Evolutionary conservation across 495 filamentous ascomycete genomes (phyloP).

Genomic region (Xylaria palmicola): DNA sequence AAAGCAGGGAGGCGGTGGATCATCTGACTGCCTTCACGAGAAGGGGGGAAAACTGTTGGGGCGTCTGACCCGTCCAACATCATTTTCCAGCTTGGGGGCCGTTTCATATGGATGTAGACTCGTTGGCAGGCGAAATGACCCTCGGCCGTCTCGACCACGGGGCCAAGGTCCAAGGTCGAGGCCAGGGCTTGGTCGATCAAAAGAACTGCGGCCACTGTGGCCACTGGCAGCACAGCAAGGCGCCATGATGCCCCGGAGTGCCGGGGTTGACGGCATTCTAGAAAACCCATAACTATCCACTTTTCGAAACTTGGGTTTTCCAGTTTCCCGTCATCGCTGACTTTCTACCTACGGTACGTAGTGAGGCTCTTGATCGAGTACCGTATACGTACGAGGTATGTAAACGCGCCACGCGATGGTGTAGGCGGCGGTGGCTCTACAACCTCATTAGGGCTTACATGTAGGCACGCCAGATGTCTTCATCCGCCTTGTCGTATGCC

Average conservation of each 20-base stretch:
- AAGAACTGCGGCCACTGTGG: too few species aligned
- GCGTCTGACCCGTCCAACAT: conserved; percentile 6
- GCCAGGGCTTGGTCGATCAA: too few species aligned
- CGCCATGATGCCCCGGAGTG: not conserved
- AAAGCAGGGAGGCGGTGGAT: conserved; percentile 2
- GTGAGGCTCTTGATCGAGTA: too few species aligned
- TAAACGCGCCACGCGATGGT: too few species aligned
- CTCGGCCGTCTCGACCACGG: not conserved
- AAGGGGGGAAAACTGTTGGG: not conserved
- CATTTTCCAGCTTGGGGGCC: conserved; percentile 5
- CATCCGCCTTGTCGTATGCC: too few species aligned
- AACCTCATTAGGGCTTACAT: too few species aligned
- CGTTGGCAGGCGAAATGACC: conserved; percentile 9
- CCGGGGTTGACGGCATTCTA: not conserved
- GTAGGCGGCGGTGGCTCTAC: too few species aligned
- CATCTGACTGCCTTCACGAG: conserved; percentile 1
- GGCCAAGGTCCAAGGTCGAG: not conserved
- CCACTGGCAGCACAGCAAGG: not conserved
- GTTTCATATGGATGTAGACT: not conserved
- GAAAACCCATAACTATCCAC: not conserved
- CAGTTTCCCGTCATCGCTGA: too few species aligned
- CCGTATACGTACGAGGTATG: too few species aligned
- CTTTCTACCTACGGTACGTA: too few species aligned
- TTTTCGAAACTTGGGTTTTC: not conserved
- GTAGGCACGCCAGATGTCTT: too few species aligned